A percentile compares a stretch with the other conserved stretches of the same genome.
Conservation (phyloP, 2,329 filamentous ascomycete genomes). For the Davidsoniella virescens region DNA sequence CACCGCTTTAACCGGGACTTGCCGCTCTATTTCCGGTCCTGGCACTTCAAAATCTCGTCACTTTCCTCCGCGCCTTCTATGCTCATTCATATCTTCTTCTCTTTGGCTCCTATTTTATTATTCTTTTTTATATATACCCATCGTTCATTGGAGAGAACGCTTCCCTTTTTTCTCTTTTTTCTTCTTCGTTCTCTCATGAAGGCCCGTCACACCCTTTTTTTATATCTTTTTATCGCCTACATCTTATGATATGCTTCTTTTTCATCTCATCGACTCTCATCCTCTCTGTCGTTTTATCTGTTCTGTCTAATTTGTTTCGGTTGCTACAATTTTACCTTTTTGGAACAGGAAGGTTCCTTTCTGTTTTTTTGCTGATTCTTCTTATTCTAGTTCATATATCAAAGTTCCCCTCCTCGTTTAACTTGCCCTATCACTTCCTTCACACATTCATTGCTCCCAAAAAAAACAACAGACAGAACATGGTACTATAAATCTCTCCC, state of each 20-base stretch:
- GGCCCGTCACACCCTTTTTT: no score
- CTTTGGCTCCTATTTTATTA: conserved; percentile 4
- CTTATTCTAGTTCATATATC: no score
- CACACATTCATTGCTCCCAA: neutral
- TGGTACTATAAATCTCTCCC: no score
- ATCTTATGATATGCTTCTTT: no score
- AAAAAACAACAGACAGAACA: neutral
- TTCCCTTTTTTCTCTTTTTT: neutral
- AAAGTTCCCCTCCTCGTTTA: no score
- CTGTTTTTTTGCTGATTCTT: no score
- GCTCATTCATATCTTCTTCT: neutral
- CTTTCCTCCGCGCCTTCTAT: neutral
- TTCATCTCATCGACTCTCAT: no score
- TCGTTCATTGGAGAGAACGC: conserved; percentile 7
- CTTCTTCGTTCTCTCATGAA: neutral
- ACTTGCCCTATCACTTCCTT: neutral
- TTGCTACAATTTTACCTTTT: no score
- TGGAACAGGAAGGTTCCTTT: no score
- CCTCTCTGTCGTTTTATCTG: neutral
- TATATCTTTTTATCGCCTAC: no score
- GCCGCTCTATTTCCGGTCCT: neutral
- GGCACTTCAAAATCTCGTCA: no score
- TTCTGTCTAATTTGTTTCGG: neutral
- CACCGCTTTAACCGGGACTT: neutral
- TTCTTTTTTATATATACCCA: conserved; percentile 12